Conservation (phyloP, 495 filamentous ascomycete genomes). For the Penicillium herquei region DNA sequence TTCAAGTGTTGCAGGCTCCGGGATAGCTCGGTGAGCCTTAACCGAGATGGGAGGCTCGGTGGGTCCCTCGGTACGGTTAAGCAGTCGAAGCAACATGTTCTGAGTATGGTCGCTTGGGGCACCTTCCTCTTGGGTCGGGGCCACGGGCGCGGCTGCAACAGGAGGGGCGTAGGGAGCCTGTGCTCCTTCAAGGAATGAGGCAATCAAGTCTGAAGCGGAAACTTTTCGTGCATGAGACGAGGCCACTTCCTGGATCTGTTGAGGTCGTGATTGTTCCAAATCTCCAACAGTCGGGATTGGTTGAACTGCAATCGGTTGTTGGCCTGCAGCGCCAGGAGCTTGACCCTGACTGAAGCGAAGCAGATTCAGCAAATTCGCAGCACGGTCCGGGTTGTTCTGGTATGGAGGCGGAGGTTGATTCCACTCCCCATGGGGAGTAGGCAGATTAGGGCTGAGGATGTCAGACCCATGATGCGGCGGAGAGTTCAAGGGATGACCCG, state of each 20-base stretch:
- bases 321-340: slow-evolving; percentile 17
- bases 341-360: slow-evolving; percentile 72
- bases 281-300: slow-evolving; percentile 26
- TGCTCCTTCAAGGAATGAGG: slow-evolving; percentile 52
- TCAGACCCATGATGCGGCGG: slow-evolving; percentile 50
- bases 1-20: neutral
- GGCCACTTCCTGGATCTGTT: slow-evolving; percentile 34
- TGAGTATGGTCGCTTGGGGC: slow-evolving; percentile 55
- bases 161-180: slow-evolving; percentile 24
- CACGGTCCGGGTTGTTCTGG: slow-evolving; percentile 55
- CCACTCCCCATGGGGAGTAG: slow-evolving; percentile 40
- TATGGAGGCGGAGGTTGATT: slow-evolving; percentile 31
- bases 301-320: neutral
- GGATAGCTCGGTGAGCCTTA: slow-evolving; percentile 5
- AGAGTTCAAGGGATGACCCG: slow-evolving; percentile 29
- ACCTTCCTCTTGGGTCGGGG: slow-evolving; percentile 22
- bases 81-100: slow-evolving; percentile 63
- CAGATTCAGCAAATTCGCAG: slow-evolving; percentile 75
- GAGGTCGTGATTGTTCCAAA: slow-evolving; percentile 37
- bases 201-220: slow-evolving; percentile 63
- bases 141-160: slow-evolving; percentile 17
- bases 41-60: slow-evolving; percentile 16
- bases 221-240: slow-evolving; percentile 51
- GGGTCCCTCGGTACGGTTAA: slow-evolving; percentile 53
- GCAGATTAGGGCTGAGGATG: slow-evolving; percentile 47